Base-by-base conservation (phyloP, 352 stramenopile species). In the Phytophthora fragariaefolia region DNA sequence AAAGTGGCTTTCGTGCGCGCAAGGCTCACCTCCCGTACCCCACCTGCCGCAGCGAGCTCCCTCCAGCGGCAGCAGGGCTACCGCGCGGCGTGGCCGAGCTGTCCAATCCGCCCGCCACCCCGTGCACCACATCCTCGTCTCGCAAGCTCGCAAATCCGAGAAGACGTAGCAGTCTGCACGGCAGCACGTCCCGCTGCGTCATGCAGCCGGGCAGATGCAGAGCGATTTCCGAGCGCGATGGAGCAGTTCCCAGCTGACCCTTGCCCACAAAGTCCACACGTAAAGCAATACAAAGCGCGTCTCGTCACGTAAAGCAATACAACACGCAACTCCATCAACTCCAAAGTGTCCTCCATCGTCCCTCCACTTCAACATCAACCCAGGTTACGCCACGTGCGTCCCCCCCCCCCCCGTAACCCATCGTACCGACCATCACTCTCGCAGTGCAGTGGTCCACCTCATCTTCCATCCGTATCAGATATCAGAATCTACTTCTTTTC, bases 201-300 rank as follows among this genome's bases (percentile, higher is more conserved):
- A 12, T 10, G 17, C n/a, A 18, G 13, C 28, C 18, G 32, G 50
- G 50, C 49, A 43, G 36, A 47, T 26, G 42, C 42, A 45, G 9
- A 28, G 52, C 28, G 52, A 36, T 59, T 49, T 18, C 15, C 15
- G 9, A 38, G 53, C 13, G 23, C 24, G 18, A 56, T 30, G 28
- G 18, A n/a, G n/a, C n/a, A n/a, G 53, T 52, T 61, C 27, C 24
- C 22, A 63, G 54, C 46, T 65, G 62, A 58, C 54, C 54, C 62
- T 69, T 65, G 36, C 26, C 47, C 17, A 38, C 42, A 10, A 10
- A 57, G 18, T 18, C 20, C 28, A 22, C 48, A 52, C 49, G 20
- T 27, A 48, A 48, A 23, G 42, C 10, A 48, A 36, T 36, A 36
- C 30, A 36, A n/a, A n/a, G n/a, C n/a, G n/a, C n/a, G n/a, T n/a